Base-by-base conservation (phyloP, 345 rosid species). In the Toxicodendron radicans region DNA sequence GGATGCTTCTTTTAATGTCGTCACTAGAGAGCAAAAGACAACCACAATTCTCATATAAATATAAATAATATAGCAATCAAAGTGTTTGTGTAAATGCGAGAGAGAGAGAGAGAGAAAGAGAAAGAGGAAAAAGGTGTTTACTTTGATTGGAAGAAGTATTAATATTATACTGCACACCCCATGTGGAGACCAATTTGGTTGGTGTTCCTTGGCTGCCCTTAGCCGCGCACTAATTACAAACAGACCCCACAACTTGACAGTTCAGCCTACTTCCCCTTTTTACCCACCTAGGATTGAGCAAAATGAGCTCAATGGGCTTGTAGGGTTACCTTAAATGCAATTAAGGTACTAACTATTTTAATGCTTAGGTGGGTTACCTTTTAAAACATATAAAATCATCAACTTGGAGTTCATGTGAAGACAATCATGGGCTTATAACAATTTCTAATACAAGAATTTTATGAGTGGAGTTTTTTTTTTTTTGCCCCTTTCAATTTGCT, bases 351-450 rank as follows among this genome's bases (percentile, higher is more conserved):
- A 51, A 51, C 12, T 3, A 49, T 73, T 66, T 56, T 38, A 38
- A 71, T 35, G 66, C 46, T 49, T 33, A 23, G 73, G 71, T 73
- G 75, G 83, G 30, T 60, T 9, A 7, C 9, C 68, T 46, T 60
- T 18, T 2, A 21, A 35, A 46, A 64, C 60, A 16, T 66, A 27
- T 18, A 65, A 72, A 78, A 73, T 11, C 33, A 3, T 69, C 64
- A 76, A 64, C 72, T 73, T 81, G 86, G 90, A 75, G 78, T 77
- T 81, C 86, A 84, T 80, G 87, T 79, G 87, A 79, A 46, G 81
- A 82, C 84, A 87, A 82, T 82, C 79, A 82, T 82, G 77, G 72
- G 57, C 1, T 61, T 33, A 10, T 49, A 62, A 10, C n/a, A 60
- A 68, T 53, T 53, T 4, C 35, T 77, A 51, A 32, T 16, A 27